These are phyloP conservation scores for Penstemon barbatus DNA, from an alignment of 257 asterid species.

Conservation along the genomic window DNA sequence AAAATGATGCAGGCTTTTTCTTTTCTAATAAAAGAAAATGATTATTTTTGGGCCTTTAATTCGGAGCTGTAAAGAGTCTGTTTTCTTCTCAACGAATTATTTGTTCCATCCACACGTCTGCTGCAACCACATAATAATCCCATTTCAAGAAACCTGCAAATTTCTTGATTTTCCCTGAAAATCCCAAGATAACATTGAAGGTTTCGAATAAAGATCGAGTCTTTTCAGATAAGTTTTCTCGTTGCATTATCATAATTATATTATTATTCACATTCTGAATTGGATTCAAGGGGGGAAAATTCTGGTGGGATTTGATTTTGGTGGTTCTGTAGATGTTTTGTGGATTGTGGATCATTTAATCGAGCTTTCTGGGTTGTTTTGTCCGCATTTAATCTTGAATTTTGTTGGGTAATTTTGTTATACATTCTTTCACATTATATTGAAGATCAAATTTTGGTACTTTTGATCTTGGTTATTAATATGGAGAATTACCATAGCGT, in stretches of 20 bases:
- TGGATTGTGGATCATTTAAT: conserved; percentile 27
- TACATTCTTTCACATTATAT: conserved; percentile 21
- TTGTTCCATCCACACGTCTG: conserved; percentile 28
- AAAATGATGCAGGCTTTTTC: conserved; percentile 9
- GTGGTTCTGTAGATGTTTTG: conserved; percentile 3
- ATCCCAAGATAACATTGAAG: conserved; percentile 34
- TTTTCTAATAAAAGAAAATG: not conserved
- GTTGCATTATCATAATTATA: conserved; percentile 26
- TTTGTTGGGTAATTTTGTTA: conserved; percentile 14
- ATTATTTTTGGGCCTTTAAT: conserved; percentile 46
- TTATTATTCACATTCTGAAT: conserved; percentile 21
- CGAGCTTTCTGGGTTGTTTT: conserved; percentile 19
- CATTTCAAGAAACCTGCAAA: conserved; percentile 29
- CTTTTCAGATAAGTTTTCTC: conserved; percentile 44
- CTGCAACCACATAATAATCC: conserved; percentile 35
- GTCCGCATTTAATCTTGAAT: not conserved
- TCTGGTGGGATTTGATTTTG: conserved; percentile 9
- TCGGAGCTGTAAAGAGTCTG: conserved; percentile 40
- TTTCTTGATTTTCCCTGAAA: conserved; percentile 38
- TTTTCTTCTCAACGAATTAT: conserved; percentile 14
- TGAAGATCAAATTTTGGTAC: conserved; percentile 23
- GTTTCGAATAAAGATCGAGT: conserved; percentile 51
- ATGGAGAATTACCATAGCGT: conserved; percentile 66
- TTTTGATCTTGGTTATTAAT: conserved; percentile 35
- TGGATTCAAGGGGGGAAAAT: conserved; percentile 30